Evolutionary conservation across 2,329 filamentous ascomycete genomes (phyloP).

Genomic region (Phialemoniopsis sp.): DNA sequence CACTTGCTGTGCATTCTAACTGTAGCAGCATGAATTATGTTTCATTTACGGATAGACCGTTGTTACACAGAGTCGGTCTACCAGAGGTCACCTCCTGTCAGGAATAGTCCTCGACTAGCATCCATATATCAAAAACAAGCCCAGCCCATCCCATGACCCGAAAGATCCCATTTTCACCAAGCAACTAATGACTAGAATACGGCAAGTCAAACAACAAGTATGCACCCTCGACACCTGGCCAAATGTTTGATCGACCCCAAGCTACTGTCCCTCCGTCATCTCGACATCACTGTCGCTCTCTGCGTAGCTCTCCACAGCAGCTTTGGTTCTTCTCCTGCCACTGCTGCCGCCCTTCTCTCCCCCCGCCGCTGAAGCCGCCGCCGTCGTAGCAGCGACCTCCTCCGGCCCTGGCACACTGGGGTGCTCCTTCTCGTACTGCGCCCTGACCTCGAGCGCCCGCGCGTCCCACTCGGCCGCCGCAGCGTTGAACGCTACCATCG

Average conservation of each 20-base stretch:
- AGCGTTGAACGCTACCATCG: constrained; percentile 53
- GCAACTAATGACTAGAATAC: neutral
- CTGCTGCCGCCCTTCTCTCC: constrained; percentile 15
- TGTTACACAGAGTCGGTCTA: no score
- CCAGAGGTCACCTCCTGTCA: no score
- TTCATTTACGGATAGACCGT: no score
- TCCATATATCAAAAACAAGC: no score
- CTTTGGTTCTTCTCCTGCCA: constrained; percentile 17
- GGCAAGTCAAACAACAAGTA: no score
- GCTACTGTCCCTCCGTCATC: constrained; percentile 13
- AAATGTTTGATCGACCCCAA: no score
- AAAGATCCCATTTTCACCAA: no score
- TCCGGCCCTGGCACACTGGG: constrained; percentile 34
- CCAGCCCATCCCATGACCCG: no score
- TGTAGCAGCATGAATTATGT: no score
- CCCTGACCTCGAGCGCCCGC: constrained; percentile 51
- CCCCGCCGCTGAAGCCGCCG: neutral
- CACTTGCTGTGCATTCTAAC: no score
- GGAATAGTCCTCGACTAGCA: no score
- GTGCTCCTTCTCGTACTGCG: constrained; percentile 48
- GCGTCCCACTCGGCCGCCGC: constrained; percentile 69
- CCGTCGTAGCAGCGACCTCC: constrained; percentile 11
- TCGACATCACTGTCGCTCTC: constrained; percentile 29
- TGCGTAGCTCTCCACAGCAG: constrained; percentile 30
- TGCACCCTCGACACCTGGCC: no score